Conservation (phyloP, 73 alveolate species). For the Paramecium biaurelia region DNA sequence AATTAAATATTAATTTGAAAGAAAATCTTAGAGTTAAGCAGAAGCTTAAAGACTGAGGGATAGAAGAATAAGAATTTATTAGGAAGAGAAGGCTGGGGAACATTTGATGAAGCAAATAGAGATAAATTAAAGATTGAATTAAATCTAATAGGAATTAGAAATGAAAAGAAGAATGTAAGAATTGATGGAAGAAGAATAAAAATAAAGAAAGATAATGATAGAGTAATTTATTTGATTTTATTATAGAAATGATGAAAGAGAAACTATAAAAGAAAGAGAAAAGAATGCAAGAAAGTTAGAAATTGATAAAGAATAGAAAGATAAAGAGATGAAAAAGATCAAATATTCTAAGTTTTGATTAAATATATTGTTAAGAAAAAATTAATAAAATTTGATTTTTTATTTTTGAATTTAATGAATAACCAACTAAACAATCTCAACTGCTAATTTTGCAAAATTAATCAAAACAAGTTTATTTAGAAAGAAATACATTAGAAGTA, state of each 20-base stretch:
- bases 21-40: not conserved
- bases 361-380: not conserved
- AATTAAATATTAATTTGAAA: not conserved
- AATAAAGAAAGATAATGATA: not conserved
- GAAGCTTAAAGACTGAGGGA: conserved; percentile 6
- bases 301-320: not conserved
- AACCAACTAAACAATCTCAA: not conserved
- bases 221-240: not conserved
- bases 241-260: not conserved
- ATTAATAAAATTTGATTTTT: not conserved
- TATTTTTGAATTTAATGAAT: conserved; percentile 38
- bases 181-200: not conserved
- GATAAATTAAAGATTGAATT: not conserved
- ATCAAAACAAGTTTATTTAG: not conserved
- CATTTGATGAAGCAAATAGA: not conserved
- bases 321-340: not conserved
- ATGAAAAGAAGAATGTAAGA: not conserved
- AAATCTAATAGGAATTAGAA: not conserved
- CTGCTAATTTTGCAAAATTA: not conserved
- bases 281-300: not conserved
- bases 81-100: conserved; percentile 17
- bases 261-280: not conserved
- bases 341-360: not conserved
- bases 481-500: conserved; percentile 9
- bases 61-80: not conserved